Evolutionary conservation across 2,329 filamentous ascomycete species (phyloP), one percentile per base, ranked within the genome.

Genomic region (Colletotrichum spinosum): DNA sequence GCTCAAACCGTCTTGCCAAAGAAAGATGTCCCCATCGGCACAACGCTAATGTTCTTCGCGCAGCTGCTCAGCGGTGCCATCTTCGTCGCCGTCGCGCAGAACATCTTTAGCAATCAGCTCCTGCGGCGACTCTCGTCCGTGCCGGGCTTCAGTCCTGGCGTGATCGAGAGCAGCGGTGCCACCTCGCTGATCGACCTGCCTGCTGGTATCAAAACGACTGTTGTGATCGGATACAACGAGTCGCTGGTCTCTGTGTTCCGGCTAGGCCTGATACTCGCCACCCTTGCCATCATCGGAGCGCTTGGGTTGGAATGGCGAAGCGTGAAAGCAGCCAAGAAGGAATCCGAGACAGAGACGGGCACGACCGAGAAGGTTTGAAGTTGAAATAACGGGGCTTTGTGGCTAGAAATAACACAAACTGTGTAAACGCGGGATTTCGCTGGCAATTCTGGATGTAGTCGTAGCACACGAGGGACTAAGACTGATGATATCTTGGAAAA

Each of bases 261-360:
- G 65, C 83, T 89, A 2, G 80, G 80, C 2, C 76, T 87, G 6
- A 83, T 84, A 0, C 74, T 86, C 61, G 77, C 80, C 0, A 76
- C 77, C 4, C 42, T 87, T 4, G 82, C 79, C 5, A 78, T 88
- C 12, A 44, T 88, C 15, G 86, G 84, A 1, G 78, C 81, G 0
- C 68, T 82, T 2, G 77, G 80, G 12, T 81, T 90, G 66, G 83
- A 90, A 74, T 90, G 87, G 87, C 84, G 66, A 1, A 74, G 67
- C 7, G 69, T 73, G 2, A 72, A 70, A 51, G 59, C 63, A 12
- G 10, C 17, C 7, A 5, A 9, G 6, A 55, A 55, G 6, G 46
- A 38, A 33, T 6, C 3, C 15, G 33, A 1, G 8, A 6, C 12
- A 15, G 46, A 35, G 11, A 2, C 67, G 65, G 35, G 13, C 51